Evolutionary conservation across 2,329 filamentous ascomycete genomes (phyloP), one percentile per base, ranked within the genome.

Genomic region (Drechslera avenae): DNA sequence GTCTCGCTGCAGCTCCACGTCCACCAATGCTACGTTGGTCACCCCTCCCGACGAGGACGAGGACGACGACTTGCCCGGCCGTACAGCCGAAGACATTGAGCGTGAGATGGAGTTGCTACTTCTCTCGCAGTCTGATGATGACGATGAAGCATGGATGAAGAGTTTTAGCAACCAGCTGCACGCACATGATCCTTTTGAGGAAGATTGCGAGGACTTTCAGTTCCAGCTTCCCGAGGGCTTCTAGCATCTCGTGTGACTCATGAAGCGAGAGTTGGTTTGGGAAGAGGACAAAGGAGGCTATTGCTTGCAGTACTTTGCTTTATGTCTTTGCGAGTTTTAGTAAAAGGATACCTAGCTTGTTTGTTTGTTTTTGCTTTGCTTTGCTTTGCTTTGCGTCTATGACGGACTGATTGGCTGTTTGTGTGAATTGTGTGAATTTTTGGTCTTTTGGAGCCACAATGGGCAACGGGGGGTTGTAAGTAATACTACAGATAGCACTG

Each of bases 1-100:
- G 49, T 69, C 68, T 13, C 71, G 72, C 53, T 68, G 67, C 10
- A 71, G 63, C 53, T 73, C 71, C 1, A 66, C 58, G 6, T 63
- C 68, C 28, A 70, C 70, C 2, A 59, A 64, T 19, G 63, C 61
- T 4, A 70, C 69, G 2, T 63, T 72, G 5, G 67, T 72, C 9
- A 53, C 60, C 12, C 46, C 57, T 4, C 21, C 45, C 1, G 50
- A 58, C 3, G 63, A 67, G 6, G 61, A 70, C 17, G 39, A 62
- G 13, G 50, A 58, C 3, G 63, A 67, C 8, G 61, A 70, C 17
- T 39, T 62, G 13, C 23, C 54, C 4, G 62, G 57, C 35, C 64
- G 59, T 19, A 72, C 68, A 0, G 69, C 71, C 19, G 62, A 69
- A 45, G 68, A 72, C n/a, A 47, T 71, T 0, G 67, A 72, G 49